Evolutionary conservation across 73 alveolate genomes (phyloP), one percentile per base, ranked within the genome.

Genomic region (Paraurostyla sp.): DNA sequence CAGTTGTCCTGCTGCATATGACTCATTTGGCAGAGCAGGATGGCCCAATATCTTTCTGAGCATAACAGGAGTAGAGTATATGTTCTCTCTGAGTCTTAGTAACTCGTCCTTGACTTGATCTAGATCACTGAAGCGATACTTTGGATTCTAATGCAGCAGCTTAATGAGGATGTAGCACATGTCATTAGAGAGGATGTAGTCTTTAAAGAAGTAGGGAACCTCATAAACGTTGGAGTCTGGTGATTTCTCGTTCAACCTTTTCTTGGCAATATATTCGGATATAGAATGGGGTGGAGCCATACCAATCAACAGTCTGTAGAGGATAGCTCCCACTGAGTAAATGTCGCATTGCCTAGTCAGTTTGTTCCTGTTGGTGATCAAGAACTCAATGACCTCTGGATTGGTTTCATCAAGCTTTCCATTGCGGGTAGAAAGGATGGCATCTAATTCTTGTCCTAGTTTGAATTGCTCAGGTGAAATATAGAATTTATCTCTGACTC

Each of bases 301-400:
- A 22, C 95, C 95, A 16, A 93, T 69, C 35, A 93, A 50, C 35
- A 91, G 62, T 59, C 90, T 89, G 69, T 56, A 93, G 23, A 93
- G 54, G 3, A 93, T 93, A 6, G 93, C 95, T n/a, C 97, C 97
- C 7, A 93, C 69, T 32, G 94, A 36, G 52, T 90, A 93, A 2
- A 93, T 76, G 50, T 93, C 97, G 56, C 95, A 46, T 27, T 43
- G 40, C 63, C 40, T 76, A 33, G 56, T 71, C 32, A 92, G 80
- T 20, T 81, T 92, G 22, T 40, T 29, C 48, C 49, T 43, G 9
- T 76, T 60, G 2, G 59, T 52, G 30, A 45, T 33, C 27, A 23
- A 23, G 48, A 71, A 88, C 49, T 88, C 90, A 7, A 48, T 38
- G 0, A 71, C 88, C 57, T 89, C 89, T 25, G 85, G 68, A 48